Conservation (phyloP, 140 eudicot species). For the Cichorium intybus region DNA sequence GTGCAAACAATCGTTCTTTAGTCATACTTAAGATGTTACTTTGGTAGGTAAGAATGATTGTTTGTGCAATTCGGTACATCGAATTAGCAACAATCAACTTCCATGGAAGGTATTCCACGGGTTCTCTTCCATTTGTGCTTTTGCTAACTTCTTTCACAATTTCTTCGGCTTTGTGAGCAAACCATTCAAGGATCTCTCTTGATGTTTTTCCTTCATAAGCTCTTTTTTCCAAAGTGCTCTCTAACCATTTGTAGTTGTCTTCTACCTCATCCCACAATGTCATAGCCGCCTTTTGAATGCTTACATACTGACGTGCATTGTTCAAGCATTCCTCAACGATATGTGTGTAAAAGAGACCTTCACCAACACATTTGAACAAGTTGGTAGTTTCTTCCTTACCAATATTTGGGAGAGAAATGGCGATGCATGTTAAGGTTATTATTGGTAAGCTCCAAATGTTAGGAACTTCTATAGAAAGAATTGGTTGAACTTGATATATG, state of each 20-base stretch:
- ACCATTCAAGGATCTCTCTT: neutral
- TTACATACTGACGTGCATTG: neutral
- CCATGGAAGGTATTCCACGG: neutral
- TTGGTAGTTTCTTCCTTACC: neutral
- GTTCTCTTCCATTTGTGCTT: neutral
- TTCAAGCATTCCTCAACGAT: constrained; percentile 1
- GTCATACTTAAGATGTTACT: neutral
- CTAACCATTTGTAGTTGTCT: constrained; percentile 1
- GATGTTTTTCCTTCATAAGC: constrained; percentile 1
- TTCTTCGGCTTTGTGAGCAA: neutral
- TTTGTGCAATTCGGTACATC: constrained; percentile 4
- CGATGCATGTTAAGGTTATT: constrained; percentile 7
- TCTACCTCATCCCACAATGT: constrained; percentile 1
- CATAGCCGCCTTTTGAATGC: neutral
- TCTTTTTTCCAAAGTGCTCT: neutral
- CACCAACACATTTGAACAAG: neutral
- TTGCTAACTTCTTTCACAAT: neutral
- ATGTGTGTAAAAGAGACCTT: neutral
- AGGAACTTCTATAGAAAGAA: neutral
- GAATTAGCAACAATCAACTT: neutral
- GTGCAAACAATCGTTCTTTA: neutral
- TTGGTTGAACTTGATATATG: neutral
- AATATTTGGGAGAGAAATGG: constrained; percentile 11
- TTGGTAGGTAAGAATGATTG: neutral
- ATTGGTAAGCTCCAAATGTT: constrained; percentile 15